Base-by-base conservation (phyloP, 176 grass and related monocot species). In the Saccharum officinarum region DNA sequence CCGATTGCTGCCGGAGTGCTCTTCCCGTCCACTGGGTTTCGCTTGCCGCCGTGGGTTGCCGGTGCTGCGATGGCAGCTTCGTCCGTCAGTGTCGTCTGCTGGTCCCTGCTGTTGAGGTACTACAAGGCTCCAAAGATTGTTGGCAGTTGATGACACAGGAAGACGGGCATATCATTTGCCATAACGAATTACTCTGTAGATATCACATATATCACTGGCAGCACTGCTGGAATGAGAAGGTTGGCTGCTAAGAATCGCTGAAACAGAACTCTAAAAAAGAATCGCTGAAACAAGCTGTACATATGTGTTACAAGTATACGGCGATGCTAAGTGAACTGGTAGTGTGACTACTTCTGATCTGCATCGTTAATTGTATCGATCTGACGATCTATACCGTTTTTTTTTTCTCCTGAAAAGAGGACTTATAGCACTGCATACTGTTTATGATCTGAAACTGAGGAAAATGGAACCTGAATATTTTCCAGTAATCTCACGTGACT, bases 41-140 rank as follows among this genome's bases (percentile, higher is more conserved):
- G 93, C 6, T 38, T 95, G 89, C 97, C 97, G 8, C 97, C 97
- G 1, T 98, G 97, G 93, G 82, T 95, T 42, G 97, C 97, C 17
- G 97, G 93, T 39, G 93, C 93, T 23, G 97, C 97, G 5, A 98
- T 98, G 97, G 97, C 97, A 15, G 89, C 91, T 12, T 98, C 97
- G 4, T 98, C 93, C 2, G 93, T 98, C 28, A 95, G 91, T 10
- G 93, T 98, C 44, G 91, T 98, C 49, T 95, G 97, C 61, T 98
- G 91, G 84, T 95, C 97, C 71, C 85, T 95, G 37, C 88, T 98
- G 23, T 11, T 98, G 83, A 90, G 91, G 93, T 87, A 94, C 85
- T 95, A 98, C 78, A 98, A 23, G 86, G 90, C 89, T 12, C 94
- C 94, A 46, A 94, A 94, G 52, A 41, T 78, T 30, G 31, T 89